Base-by-base conservation (phyloP, 345 rosid species). In the Nasturtium officinale region DNA sequence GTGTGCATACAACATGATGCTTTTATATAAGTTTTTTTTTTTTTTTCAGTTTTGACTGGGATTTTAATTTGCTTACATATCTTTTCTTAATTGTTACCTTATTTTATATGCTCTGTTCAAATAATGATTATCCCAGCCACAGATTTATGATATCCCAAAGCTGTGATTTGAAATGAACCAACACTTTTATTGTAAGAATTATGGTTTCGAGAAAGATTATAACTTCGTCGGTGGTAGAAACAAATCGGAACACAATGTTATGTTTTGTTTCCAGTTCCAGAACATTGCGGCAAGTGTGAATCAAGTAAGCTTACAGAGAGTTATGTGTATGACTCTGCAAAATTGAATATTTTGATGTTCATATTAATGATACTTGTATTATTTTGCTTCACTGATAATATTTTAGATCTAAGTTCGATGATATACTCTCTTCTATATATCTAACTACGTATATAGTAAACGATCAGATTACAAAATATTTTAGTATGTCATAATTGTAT, bases 1-100 rank as follows among this genome's bases (percentile, higher is more conserved):
- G 11, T 67, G 69, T 68, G 55, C 67, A 67, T 59, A 59, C 53
- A 8, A 50, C 12, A 29, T 15, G 0, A 40, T 75, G 69, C 32
- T 64, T 72, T 60, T 26, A 13, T 32, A 15, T 17, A 50, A 6
- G 61, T 66, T 54, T 60, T 61, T 12, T 26, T 60, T 61, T 12
- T 26, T 16, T 16, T 62, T 11, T 6, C 17, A 65, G 65, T 52
- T 2, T 47, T 65, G 9, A 11, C 28, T 51, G 23, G 60, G 48
- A 6, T 33, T 65, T 37, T 9, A 18, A n/a, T 47, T 65, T 20
- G 40, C 16, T 53, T 6, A 11, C 32, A 28, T 51, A 50, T 38
- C 11, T 62, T 62, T 16, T 37, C 20, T 7, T 17, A 17, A 5
- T 61, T 32, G 15, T 62, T 62, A 72, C 62, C 55, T 30, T 54